Evolutionary conservation across 306 rosid genomes (phyloP).

Genomic region (Citrullus amarus): DNA sequence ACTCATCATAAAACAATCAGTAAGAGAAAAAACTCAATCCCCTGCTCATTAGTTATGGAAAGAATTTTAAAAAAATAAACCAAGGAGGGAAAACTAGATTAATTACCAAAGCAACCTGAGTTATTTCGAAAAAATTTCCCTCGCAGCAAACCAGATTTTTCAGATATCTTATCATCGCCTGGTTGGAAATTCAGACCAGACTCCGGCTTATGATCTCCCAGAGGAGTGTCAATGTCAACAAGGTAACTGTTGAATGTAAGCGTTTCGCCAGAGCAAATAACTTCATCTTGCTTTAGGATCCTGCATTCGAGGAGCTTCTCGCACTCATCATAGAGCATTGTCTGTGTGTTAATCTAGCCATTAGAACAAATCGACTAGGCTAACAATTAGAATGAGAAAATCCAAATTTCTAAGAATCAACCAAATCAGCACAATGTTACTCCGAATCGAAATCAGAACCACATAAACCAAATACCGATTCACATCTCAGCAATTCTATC

Average conservation of each 20-base stretch:
- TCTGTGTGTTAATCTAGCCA: constrained; percentile 20
- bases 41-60: background rate
- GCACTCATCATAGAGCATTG: constrained; percentile 52
- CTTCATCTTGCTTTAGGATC: constrained; percentile 52
- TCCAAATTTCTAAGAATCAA: background rate
- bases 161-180: constrained; percentile 8
- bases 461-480: background rate
- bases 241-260: constrained; percentile 34
- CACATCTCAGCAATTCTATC: background rate
- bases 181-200: constrained; percentile 21
- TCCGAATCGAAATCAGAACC: background rate
- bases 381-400: background rate
- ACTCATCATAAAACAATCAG: background rate
- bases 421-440: background rate
- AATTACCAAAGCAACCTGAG: constrained; percentile 8
- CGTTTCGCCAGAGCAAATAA: constrained; percentile 37
- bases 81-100: background rate
- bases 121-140: background rate
- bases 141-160: constrained; percentile 2
- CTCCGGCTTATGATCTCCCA: constrained; percentile 24
- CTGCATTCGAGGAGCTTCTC: constrained; percentile 57
- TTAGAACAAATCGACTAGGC: background rate
- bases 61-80: background rate
- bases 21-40: background rate
- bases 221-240: constrained; percentile 41